Base-by-base conservation (phyloP, 495 filamentous ascomycete species). In the Astrothelium macrocarpum region DNA sequence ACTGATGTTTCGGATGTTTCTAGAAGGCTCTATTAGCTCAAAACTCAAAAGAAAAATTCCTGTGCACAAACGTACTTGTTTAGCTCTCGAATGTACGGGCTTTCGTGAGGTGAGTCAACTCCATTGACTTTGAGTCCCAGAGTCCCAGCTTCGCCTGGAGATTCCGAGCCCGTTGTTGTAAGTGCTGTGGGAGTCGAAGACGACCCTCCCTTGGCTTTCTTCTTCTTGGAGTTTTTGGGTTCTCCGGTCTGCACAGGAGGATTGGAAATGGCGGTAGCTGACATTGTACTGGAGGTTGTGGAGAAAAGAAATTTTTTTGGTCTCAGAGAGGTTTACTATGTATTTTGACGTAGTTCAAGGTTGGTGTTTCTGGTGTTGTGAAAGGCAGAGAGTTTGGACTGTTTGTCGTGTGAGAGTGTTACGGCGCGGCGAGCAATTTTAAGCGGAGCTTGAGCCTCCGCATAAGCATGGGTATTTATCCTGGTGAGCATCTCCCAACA, bases 1-100 rank as follows among this genome's bases (percentile, higher is more conserved):
- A 73, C 82, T 83, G 58, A 90, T 75, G 71, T 89, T 92, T 71
- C 92, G 91, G 70, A 96, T 85, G 75, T 79, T 87, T 80, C 90
- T 95, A 70, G 2, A 11, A 59, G 43, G 29, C 25, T 36, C 61
- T 32, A 42, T 60, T 63, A 45, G 53, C 63, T 20, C 2, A 11
- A 9, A 29, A 29, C 7, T 56, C 49, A 7, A n/a, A 26, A 28
- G 9, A 5, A 29, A 56, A 3, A 56, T 9, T 10, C 16, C 9
- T 28, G 25, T 5, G 12, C 11, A 5, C 29, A 9, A 63, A 78
- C 87, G 70, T 74, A 95, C 90, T 92, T 96, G 66, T 90, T 83
- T 23, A 96, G 79, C 69, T 97, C 92, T 71, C 87, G 90, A 67
- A 96, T 79, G 72, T 93, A 89, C 5, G 82, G 78, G 69, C 81